Percentiles rank a stretch among this genome's conserved stretches.
phyloP scores from a whole-genome alignment of 1,284 basidiomycete genomes.

The Irpex lacteus region DNA sequence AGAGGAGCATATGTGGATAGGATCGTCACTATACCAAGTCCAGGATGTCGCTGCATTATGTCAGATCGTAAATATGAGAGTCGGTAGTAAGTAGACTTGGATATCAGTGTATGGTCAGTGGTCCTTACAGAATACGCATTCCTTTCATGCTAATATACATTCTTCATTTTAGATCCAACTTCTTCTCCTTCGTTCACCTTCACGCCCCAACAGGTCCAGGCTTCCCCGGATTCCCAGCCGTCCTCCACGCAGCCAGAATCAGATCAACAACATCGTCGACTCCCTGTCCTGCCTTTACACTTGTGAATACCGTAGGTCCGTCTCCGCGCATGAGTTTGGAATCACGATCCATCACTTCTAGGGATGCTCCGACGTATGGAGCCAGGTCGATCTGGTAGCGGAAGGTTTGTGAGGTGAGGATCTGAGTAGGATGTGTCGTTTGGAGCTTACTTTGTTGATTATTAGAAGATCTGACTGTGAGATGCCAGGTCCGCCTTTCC shows the following conservation, averaged over 20 bases:
- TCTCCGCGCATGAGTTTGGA: constrained; percentile 91
- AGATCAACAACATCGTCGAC: constrained; percentile 84
- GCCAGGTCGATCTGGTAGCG: constrained; percentile 81
- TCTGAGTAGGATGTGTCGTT: neutral
- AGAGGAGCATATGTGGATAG: no score
- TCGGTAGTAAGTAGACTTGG: no score
- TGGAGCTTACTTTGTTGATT: constrained; percentile 80
- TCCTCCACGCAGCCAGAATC: constrained; percentile 84
- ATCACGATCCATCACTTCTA: constrained; percentile 95
- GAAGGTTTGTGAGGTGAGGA: neutral
- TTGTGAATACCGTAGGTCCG: constrained; percentile 92
- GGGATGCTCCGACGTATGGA: constrained; percentile 87
- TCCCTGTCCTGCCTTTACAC: constrained; percentile 78
- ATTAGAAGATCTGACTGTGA: constrained; percentile 93
- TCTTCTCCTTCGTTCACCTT: no score
- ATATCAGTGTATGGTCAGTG: no score
- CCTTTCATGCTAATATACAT: no score
- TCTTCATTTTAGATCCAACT: no score
- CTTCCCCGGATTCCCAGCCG: constrained; percentile 68
- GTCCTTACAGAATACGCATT: no score
- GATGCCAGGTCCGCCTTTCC: constrained; percentile 97
- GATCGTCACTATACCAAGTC: no score
- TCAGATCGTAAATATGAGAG: no score
- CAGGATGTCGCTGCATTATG: no score
- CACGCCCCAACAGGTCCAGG: constrained; percentile 24